Base-by-base conservation (phyloP, 2,329 filamentous ascomycete species). In the Mollisiaceae sp. region DNA sequence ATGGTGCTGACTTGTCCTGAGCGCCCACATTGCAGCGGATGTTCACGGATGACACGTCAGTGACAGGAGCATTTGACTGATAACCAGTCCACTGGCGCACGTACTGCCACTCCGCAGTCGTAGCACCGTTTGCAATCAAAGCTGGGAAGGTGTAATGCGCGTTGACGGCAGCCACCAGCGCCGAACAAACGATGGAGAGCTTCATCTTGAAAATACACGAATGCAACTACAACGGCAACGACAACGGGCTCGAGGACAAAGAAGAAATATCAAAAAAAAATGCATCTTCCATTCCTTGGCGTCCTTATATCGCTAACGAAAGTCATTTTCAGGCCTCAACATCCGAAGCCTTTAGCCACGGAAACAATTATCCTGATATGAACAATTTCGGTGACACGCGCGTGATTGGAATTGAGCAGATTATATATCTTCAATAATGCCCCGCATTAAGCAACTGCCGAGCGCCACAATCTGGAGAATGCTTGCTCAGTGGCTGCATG, bases 21-120 rank as follows among this genome's bases (percentile, higher is more conserved):
- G 75, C 78, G 59, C 77, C 72, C 38, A 76, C 75, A 63, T 76
- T 73, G 45, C 79, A 79, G 65, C 79, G 78, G 63, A 80, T 78
- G 61, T 79, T 77, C 65, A 78, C 76, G 27, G 73, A 72, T 12
- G 77, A 74, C 32, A 79, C 74, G 14, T 65, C 67, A 45, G 73
- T 71, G 65, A 70, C 64, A 41, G 67, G 65, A 36, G 66, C 50
- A 60, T 71, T 67, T 24, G 68, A 67, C 43, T 72, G 62, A 32
- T 66, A 72, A 35, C 65, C 67, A 3, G 70, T 71, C 69, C 69
- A 71, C 60, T 73, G 67, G 22, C 73, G 69, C 1, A 74, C 73
- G 32, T 71, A 65, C 41, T 67, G 18, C 71, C 72, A 74, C 1
- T 67, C 69, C 2, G 56, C 27, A 14, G 69, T 69, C 4, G 67